phyloP scores from a whole-genome alignment of 2,329 filamentous ascomycete species.

The Colletotrichum theobromicola region DNA sequence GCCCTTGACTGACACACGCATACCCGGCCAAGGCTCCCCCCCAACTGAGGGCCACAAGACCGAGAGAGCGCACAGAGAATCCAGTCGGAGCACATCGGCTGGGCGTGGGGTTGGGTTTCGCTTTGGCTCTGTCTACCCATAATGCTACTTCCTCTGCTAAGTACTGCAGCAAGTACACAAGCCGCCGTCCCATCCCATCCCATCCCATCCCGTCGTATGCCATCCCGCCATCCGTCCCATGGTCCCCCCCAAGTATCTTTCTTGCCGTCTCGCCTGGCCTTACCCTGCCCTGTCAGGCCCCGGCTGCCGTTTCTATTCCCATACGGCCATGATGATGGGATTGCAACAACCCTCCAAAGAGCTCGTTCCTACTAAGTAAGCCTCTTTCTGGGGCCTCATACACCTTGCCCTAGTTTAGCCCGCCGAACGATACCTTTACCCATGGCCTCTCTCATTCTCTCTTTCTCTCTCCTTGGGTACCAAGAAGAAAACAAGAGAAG shows the following conservation, averaged over 20 bases:
- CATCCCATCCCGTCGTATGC: neutral
- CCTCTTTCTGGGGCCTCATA: neutral
- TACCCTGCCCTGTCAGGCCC: neutral
- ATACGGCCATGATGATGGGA: neutral
- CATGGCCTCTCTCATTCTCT: neutral
- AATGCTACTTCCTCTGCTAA: neutral
- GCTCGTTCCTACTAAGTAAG: neutral
- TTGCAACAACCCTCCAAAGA: neutral
- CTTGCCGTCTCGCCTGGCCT: neutral
- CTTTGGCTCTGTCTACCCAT: neutral
- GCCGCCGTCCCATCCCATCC: neutral
- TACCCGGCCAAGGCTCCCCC: constrained; percentile 3
- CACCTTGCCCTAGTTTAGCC: neutral
- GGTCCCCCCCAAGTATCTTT: neutral
- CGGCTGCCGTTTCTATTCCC: neutral
- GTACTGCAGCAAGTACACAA: neutral
- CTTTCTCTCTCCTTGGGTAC: neutral
- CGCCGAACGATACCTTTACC: constrained; percentile 2
- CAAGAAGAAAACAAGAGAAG: neutral
- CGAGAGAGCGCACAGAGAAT: constrained; percentile 14
- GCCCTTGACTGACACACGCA: constrained; percentile 18
- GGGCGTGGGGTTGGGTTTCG: constrained; percentile 19
- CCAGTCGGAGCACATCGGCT: constrained; percentile 11
- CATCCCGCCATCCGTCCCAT: neutral
- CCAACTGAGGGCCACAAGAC: constrained; percentile 2